These are phyloP conservation scores for Colletotrichum acutatum DNA, from an alignment of 2,329 filamentous ascomycete species.

Conservation along the genomic window DNA sequence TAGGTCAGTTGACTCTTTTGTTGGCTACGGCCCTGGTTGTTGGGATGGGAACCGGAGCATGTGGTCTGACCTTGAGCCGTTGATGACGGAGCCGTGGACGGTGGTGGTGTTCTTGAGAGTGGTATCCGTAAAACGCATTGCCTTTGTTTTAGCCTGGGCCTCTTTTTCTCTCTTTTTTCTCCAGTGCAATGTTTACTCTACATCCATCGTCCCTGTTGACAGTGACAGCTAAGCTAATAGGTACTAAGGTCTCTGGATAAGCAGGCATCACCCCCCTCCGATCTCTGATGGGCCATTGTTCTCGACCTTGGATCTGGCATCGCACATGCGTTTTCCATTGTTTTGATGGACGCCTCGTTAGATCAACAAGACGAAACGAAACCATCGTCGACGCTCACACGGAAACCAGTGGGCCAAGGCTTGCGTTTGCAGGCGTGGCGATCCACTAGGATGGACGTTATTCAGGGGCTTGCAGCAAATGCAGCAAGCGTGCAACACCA, in stretches of 20 bases:
- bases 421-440: conserved; percentile 28
- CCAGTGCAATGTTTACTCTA: conserved; percentile 11
- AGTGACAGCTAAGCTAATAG: background rate
- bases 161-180: background rate
- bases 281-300: conserved; percentile 3
- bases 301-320: conserved; percentile 11
- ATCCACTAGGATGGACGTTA: conserved; percentile 31
- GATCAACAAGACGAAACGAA: conserved; percentile 35
- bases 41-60: conserved; percentile 35
- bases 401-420: conserved; percentile 31
- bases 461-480: conserved; percentile 37
- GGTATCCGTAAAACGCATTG: background rate
- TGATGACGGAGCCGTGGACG: conserved; percentile 23
- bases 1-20: conserved; percentile 32
- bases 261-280: background rate
- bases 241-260: background rate
- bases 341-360: conserved; percentile 29
- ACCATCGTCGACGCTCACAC: conserved; percentile 24
- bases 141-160: background rate
- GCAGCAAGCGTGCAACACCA: conserved; percentile 33
- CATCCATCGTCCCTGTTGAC: conserved; percentile 26
- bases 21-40: conserved; percentile 31
- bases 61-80: conserved; percentile 33
- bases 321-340: conserved; percentile 26
- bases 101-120: conserved; percentile 17